Evolutionary conservation across 2,329 filamentous ascomycete species (phyloP), one percentile per base, ranked within the genome.

Genomic region (Fusarium setosum): DNA sequence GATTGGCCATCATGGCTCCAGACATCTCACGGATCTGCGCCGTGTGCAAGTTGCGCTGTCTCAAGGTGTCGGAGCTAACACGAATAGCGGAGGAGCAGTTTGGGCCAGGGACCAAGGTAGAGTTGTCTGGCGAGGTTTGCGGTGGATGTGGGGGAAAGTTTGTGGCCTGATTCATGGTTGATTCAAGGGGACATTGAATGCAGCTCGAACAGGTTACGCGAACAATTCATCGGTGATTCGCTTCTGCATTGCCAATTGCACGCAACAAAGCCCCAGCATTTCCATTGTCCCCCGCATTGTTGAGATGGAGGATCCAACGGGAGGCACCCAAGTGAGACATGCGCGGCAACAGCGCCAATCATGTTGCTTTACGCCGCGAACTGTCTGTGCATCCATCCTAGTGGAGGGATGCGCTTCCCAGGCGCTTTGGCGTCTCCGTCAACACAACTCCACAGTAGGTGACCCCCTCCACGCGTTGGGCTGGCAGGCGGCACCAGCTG

Each of bases 1-100:
- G 84, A 1, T 73, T 88, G 8, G 82, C 86, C 12, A 85, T 89
- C 62, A 76, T 85, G 58, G 81, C 79, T 2, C 86, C 86, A 0
- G 84, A 83, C 4, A 79, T 84, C 44, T 87, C 86, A 1, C 78
- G 82, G 31, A 81, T 82, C 4, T 89, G 86, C 52, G 83, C 82
- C 18, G 83, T 88, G 3, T 89, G 86, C 65, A 82, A 81, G 15
- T 73, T 80, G 23, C 80, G 86, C 21, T 86, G 83, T 8, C 77
- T 88, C 18, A 79, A 81, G 42, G 72, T 79, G 0, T 75, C 79
- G 5, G 79, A 82, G 62, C 73, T 88, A 20, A 65, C 71, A 3
- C 73, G 65, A 20, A 71, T 80, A 12, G 77, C 76, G 3, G 60
- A 69, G 31, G 62, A 74, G 52, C 65, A 76, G 29, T 57, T 79